These are phyloP conservation scores for Skeletonema grethae DNA, from an alignment of 108 stramenopile genomes.

Conservation along the genomic window DNA sequence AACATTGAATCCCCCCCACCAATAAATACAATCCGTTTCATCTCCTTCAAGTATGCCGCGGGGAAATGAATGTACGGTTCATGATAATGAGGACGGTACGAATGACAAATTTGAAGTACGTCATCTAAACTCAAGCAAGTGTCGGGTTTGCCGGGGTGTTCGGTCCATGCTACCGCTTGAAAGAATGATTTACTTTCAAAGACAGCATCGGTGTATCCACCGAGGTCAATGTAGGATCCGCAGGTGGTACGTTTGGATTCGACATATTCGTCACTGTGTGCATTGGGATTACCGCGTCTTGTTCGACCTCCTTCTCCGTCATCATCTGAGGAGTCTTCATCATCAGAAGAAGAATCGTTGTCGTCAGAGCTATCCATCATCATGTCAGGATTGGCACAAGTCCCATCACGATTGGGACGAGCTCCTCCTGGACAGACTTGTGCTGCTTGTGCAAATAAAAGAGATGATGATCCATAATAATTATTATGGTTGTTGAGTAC, in stretches of 20 bases:
- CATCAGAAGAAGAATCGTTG: background rate
- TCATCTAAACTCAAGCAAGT: slow-evolving; percentile 23
- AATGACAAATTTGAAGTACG: slow-evolving; percentile 45
- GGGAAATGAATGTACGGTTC: slow-evolving; percentile 50
- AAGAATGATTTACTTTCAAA: slow-evolving; percentile 2
- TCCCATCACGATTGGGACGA: slow-evolving; percentile 22
- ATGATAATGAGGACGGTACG: slow-evolving; percentile 57
- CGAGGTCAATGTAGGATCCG: slow-evolving; percentile 8
- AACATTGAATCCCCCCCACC: slow-evolving; percentile 55
- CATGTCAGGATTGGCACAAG: slow-evolving; percentile 13
- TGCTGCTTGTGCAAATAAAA: background rate
- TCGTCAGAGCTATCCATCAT: background rate
- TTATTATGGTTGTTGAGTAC: background rate
- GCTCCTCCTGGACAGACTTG: slow-evolving; percentile 22
- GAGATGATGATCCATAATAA: background rate
- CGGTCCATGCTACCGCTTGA: slow-evolving; percentile 15
- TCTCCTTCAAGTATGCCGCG: slow-evolving; percentile 31
- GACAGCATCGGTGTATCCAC: slow-evolving; percentile 7
- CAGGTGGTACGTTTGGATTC: background rate
- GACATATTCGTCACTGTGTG: slow-evolving; percentile 3
- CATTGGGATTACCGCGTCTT: slow-evolving; percentile 34
- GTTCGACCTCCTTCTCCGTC: slow-evolving; percentile 10
- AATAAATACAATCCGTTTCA: slow-evolving; percentile 28
- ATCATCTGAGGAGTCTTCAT: background rate
- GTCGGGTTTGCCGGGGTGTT: slow-evolving; percentile 10